Conservation (phyloP, 352 stramenopile genomes). For the Thraustochytrium sp. region DNA sequence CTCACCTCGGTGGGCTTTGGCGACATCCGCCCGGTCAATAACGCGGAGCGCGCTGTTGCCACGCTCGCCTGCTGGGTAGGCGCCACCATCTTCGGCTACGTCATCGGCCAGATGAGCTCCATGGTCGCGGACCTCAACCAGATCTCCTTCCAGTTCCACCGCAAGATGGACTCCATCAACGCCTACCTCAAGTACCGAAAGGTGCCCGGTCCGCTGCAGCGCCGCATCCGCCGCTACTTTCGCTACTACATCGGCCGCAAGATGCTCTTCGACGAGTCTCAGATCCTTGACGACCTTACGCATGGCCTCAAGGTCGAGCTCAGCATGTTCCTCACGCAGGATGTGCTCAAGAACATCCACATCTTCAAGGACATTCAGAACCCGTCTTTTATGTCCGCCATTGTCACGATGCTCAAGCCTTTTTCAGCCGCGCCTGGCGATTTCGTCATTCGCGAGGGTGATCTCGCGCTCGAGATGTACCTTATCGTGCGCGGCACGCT, state of each 20-base stretch:
- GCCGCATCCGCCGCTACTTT: constrained; percentile 22
- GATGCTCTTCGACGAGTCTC: constrained; percentile 44
- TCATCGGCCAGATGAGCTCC: constrained; percentile 41
- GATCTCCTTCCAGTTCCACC: constrained; percentile 14
- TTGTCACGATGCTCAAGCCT: constrained; percentile 43
- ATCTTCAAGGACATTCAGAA: constrained; percentile 39
- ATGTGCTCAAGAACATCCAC: constrained; percentile 39
- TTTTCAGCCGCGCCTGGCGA: constrained; percentile 23
- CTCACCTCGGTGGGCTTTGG: constrained; percentile 46
- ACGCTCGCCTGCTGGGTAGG: constrained; percentile 30
- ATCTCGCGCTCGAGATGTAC: constrained; percentile 39
- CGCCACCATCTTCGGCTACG: constrained; percentile 39
- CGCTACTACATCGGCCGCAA: background rate
- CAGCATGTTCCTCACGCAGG: constrained; percentile 37
- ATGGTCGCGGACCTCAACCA: constrained; percentile 38
- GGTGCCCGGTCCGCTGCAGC: background rate
- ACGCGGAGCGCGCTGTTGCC: constrained; percentile 17
- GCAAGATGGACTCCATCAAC: constrained; percentile 46
- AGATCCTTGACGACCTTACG: constrained; percentile 43
- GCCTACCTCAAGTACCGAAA: constrained; percentile 46
- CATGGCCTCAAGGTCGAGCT: constrained; percentile 25
- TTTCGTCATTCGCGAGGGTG: constrained; percentile 34
- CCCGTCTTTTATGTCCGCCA: constrained; percentile 37
- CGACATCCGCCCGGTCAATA: constrained; percentile 16
- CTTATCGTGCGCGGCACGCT: constrained; percentile 20